phyloP scores from a whole-genome alignment of 257 asterid species.

The Nicotiana attenuata region DNA sequence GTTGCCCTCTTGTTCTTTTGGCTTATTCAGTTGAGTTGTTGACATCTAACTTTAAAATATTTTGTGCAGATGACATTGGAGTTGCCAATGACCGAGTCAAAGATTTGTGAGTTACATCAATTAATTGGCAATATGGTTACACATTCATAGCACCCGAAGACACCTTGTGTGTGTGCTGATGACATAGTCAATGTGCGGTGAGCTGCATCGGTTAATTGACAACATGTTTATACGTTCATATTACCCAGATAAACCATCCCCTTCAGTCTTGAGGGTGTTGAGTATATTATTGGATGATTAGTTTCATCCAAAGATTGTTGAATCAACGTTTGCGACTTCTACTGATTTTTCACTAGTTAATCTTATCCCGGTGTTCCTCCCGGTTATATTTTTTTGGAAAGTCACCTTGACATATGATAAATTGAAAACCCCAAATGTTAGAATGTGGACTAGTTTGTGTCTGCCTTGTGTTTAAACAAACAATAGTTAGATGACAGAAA shows the following conservation, averaged over 20 bases:
- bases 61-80: slow-evolving; percentile 66
- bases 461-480: neutral
- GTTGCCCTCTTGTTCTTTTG: neutral
- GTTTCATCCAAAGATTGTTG: neutral
- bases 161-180: slow-evolving; percentile 54
- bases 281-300: neutral
- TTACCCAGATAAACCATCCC: slow-evolving; percentile 15
- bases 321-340: neutral
- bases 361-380: neutral
- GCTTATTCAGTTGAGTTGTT: neutral
- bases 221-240: slow-evolving; percentile 36
- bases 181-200: slow-evolving; percentile 39
- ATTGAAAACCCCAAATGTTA: neutral
- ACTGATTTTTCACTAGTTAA: neutral
- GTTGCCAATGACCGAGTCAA: slow-evolving; percentile 44
- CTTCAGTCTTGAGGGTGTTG: neutral
- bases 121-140: slow-evolving; percentile 35
- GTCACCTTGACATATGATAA: neutral
- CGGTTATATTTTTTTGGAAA: neutral
- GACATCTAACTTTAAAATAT: neutral
- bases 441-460: neutral
- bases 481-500: neutral
- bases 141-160: slow-evolving; percentile 29
- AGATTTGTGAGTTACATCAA: slow-evolving; percentile 48
- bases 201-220: slow-evolving; percentile 40